Conservation (phyloP, 148 eudicot species). For the Persicaria tinctoria region DNA sequence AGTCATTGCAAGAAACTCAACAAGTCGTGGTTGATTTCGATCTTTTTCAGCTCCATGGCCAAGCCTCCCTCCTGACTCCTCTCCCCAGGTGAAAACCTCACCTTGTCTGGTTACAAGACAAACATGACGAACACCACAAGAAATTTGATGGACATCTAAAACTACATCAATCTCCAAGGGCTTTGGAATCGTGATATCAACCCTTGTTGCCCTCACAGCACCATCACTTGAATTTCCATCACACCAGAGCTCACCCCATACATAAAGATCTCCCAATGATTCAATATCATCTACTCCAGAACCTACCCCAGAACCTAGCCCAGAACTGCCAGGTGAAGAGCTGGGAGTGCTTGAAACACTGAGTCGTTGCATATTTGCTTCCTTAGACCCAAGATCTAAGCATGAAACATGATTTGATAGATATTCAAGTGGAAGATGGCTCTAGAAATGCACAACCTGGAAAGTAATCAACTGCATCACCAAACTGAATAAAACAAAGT, state of each 20-base stretch:
- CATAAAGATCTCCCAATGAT: conserved; percentile 68
- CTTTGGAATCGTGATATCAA: conserved; percentile 53
- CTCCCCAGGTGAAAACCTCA: conserved; percentile 92
- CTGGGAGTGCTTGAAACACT: conserved; percentile 85
- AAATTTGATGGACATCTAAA: conserved; percentile 74
- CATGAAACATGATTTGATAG: conserved; percentile 35
- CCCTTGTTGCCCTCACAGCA: conserved; percentile 21
- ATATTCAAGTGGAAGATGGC: conserved; percentile 31
- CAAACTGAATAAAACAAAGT: neutral
- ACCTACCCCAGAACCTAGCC: conserved; percentile 9
- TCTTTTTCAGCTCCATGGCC: conserved; percentile 75
- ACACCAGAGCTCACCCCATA: conserved; percentile 79
- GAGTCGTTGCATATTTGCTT: conserved; percentile 60
- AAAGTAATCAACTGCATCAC: conserved; percentile 28
- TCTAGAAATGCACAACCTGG: conserved; percentile 31
- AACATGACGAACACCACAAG: conserved; percentile 70
- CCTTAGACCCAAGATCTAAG: conserved; percentile 57
- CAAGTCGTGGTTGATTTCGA: conserved; percentile 50
- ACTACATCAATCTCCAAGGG: conserved; percentile 75
- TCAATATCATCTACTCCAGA: conserved; percentile 82
- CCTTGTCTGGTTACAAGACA: conserved; percentile 85
- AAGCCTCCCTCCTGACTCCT: conserved; percentile 81
- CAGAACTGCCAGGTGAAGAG: conserved; percentile 34
- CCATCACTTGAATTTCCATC: conserved; percentile 41
- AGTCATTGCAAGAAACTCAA: conserved; percentile 53